Base-by-base conservation (phyloP, 1,284 basidiomycete species). In the Apiotrichum gamsii region DNA sequence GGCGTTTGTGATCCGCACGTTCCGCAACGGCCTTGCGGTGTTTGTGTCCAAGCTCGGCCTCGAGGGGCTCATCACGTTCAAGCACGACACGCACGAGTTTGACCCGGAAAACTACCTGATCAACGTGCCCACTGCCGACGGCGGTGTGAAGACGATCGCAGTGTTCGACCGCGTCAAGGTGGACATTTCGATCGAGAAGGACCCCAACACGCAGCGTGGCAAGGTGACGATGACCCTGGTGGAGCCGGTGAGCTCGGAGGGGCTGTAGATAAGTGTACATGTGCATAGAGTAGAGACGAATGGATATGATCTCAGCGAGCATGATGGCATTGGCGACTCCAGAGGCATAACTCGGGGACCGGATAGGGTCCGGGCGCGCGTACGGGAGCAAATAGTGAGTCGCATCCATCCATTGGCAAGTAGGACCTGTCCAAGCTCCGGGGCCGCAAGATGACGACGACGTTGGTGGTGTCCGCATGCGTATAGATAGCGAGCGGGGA, bases 101-200 rank as follows among this genome's bases (percentile, higher is more conserved):
- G 91, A 97, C 61, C 81, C 90, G 9, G 93, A 98, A 36, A 85
- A 85, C 57, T 97, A 95, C 69, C 80, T 81, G 4, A 82, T 97
- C 50, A 81, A 80, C 0, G 75, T 97, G 2, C 86, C 85, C 0
- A 62, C 70, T 3, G 56, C 72, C 0, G 58, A 63, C 5, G 74
- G 73, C 8, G 70, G 67, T 2, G 62, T 72, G n/a, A 78, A 77
- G 24, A 76, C 80, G 15, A 81, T 94, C 34, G 78, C 85, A 2
- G 86, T 97, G 21, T 97, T 98, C 69, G 93, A 96, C 73, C 88
- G 89, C 68, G 90, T 97, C 46, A 78, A 72, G 16, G 94, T 98
- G 15, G 80, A 83, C 59, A 87, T 98, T 41, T 82, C 85, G 45
- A 88, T 97, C 3, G 90, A 94, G 69, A 95, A 93, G 76, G 93